Conservation (phyloP, 805 yeast species). For the Pachysolen tannophilus region DNA sequence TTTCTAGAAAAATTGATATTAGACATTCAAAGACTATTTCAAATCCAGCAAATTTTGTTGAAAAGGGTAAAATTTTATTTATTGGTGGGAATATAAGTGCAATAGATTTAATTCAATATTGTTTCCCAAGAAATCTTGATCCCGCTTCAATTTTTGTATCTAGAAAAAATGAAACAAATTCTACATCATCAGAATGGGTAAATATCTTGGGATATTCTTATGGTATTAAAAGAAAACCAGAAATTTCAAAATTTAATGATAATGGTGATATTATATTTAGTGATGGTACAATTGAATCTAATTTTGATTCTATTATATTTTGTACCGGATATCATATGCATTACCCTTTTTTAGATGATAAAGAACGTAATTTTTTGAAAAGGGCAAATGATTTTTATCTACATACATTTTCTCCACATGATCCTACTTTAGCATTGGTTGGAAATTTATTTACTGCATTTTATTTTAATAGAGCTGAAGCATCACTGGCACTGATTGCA, state of each 20-base stretch:
- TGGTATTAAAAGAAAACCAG: conserved; percentile 17
- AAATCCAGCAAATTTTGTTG: conserved; percentile 15
- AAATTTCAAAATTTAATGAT: conserved; percentile 14
- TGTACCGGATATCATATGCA: conserved; percentile 21
- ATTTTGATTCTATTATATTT: conserved; percentile 17
- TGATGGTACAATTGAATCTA: conserved; percentile 14
- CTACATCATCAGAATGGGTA: conserved; percentile 4
- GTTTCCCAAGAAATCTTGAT: conserved; percentile 19
- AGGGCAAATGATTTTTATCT: conserved; percentile 18
- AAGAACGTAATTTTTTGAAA: too few species aligned
- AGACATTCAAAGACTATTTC: conserved; percentile 12
- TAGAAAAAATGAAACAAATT: neutral
- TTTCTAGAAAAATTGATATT: conserved; percentile 23
- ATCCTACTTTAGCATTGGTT: conserved; percentile 33
- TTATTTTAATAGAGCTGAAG: conserved; percentile 42
- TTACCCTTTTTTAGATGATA: conserved; percentile 17
- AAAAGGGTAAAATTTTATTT: conserved; percentile 24
- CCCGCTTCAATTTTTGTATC: conserved; percentile 12
- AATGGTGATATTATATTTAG: conserved; percentile 12
- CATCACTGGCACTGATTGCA: conserved; percentile 45
- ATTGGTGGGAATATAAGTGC: conserved; percentile 38
- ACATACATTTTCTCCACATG: conserved; percentile 31
- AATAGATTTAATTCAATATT: conserved; percentile 33
- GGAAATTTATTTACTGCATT: conserved; percentile 35
- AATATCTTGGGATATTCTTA: conserved; percentile 5